Evolutionary conservation across 2,329 filamentous ascomycete species (phyloP), one percentile per base, ranked within the genome.

Genomic region (Plenodomus lindquistii): DNA sequence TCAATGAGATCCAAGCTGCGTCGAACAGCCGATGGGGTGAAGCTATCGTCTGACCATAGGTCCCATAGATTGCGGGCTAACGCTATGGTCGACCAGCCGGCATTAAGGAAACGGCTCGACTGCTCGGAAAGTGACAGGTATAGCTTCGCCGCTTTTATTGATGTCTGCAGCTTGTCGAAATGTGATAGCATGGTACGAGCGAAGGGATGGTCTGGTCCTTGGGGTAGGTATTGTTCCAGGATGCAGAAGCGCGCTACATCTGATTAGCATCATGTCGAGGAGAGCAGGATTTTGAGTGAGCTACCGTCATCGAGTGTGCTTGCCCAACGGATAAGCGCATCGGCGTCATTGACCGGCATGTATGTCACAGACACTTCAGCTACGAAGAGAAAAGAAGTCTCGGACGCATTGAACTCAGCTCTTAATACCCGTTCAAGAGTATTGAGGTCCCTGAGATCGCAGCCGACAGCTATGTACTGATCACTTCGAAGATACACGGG

Each of bases 321-420:
- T n/a, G 88, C 86, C 91, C 91, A 97, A 42, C 79, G 69, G 22
- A 97, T 85, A 8, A 97, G 77, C 15, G 81, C 78, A 74, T 96
- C 86, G 5, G 91, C 85, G 35, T 84, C 85, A 18, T 81, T 70
- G 2, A 84, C 83, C 46, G 91, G 85, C 89, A 96, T 95, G 63
- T 96, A 96, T 1, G 91, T 94, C 35, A 96, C 83, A 3, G 91
- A 95, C 13, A 96, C 91, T 72, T 97, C 93, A 1, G 91, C 91
- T 20, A 91, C 81, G 62, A 94, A 96, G 19, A 97, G 76, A 2
- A 96, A 81, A 2, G 81, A 78, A 49, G 82, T 84, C 7, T 82
- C 75, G 1, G 79, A 67, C 15, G 86, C 67, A 34, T 86, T 76
- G 2, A 90, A 67, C 37, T 87, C 78, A 10, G 73, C 73, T 16